phyloP scores from a whole-genome alignment of 176 grass and related monocot genomes.

The Ananas comosus region DNA sequence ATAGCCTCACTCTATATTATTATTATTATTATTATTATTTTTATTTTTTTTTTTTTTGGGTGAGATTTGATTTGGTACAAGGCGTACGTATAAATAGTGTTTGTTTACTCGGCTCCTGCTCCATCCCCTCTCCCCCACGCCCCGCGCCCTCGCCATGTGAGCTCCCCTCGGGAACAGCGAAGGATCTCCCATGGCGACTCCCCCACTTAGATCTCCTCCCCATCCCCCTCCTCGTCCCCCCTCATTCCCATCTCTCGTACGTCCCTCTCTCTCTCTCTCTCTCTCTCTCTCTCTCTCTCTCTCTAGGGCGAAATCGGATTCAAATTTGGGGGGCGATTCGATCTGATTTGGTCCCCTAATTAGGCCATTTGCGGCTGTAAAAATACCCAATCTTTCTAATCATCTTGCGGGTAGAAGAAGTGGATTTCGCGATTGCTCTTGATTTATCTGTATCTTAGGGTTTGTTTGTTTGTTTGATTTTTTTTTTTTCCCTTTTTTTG shows the following conservation, averaged over 20 bases:
- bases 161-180: neutral
- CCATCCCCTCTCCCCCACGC: neutral
- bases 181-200: slow-evolving; percentile 13
- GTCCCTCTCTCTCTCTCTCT: neutral
- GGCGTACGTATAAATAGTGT: neutral
- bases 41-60: too few species aligned
- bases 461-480: neutral
- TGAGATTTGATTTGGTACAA: neutral
- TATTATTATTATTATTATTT: too few species aligned
- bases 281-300: neutral
- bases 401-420: too few species aligned
- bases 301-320: neutral
- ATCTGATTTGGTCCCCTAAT: neutral
- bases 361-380: neutral
- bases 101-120: neutral
- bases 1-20: too few species aligned
- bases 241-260: neutral
- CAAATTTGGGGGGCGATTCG: neutral
- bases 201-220: slow-evolving; percentile 12
- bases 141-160: slow-evolving; percentile 45
- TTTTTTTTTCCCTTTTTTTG: neutral
- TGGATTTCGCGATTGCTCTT: too few species aligned
- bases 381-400: neutral
- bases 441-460: neutral
- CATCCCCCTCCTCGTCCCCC: slow-evolving; percentile 3